Base-by-base conservation (phyloP, 176 grass and related monocot genomes). In the Secale cereale region DNA sequence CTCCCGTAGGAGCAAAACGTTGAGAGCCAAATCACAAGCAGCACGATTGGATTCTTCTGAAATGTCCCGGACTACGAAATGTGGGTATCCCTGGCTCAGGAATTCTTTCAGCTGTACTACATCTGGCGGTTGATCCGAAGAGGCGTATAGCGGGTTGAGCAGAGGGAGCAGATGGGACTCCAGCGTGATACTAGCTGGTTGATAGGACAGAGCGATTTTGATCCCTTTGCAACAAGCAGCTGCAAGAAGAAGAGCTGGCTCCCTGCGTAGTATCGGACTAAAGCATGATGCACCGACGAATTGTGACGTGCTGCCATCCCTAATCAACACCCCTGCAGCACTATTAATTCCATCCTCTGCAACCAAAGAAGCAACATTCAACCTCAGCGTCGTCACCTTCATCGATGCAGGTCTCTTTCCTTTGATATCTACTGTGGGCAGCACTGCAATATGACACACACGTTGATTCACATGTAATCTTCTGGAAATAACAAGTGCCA, bases 291-390 rank as follows among this genome's bases (percentile, higher is more conserved):
- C 75, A 16, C 48, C 0, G 52, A 78, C 10, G 52, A 78, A 78
- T 23, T 59, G 31, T 59, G 6, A 11, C 22, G 52, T 78, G 75
- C 50, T 78, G 30, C 30, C 75, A 74, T 74, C 17, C 75, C 75
- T 59, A 25, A 78, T 60, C 75, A 78, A 60, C 52, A 78, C 31
- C 75, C 52, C 75, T 78, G 52, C 75, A 37, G 31, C 6, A 35
- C 75, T 35, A 36, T 78, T n/a, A 16, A 23, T 7, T 23, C 52
- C 75, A 78, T 59, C 23, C 35, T 40, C 1, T 64, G 59, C n/a
- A 79, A 79, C 60, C 8, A 79, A 64, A 64, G 23, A 79, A 63
- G 77, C 77, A 64, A 79, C 59, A 25, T 40, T 79, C 77, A 79
- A 41, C 77, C 36, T 64, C 36, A 79, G 23, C 35, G 40, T 43